Evolutionary conservation across 2,329 filamentous ascomycete species (phyloP), one percentile per base, ranked within the genome.

Genomic region (Stagonosporopsis rhizophila): DNA sequence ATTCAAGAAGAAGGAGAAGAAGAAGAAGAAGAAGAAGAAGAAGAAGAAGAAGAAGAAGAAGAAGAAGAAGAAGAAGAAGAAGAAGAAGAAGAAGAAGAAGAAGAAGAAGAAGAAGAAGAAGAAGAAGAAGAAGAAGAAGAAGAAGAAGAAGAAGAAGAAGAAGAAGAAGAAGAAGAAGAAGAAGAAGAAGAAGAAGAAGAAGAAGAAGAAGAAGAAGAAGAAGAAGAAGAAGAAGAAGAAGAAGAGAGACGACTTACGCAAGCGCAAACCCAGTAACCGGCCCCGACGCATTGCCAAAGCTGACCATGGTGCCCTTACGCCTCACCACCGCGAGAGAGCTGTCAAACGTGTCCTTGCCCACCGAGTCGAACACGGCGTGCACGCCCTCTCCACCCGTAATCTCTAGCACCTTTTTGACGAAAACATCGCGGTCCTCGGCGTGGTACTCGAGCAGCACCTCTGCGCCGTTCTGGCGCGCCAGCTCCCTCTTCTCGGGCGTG

Each of bases 311-410:
- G 5, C 92, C 93, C 80, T 96, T 96, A 61, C 87, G 76, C 64
- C 88, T 89, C 50, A 94, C 82, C 65, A 87, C 84, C 62, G 92
- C 86, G 61, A 96, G 74, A 68, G 88, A 89, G 19, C 85, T 82
- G 65, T 96, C 91, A 78, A 95, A 96, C 0, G 93, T 96, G 44
- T 83, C 83, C 79, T 91, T 91, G 12, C 92, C 93, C 2, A 96
- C 91, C 6, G 90, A 90, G 72, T 96, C 92, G 72, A 92, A 96
- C 25, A 96, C 89, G 9, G 88, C 91, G 61, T 86, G 84, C 2
- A 89, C 87, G 7, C 93, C 93, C 57, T 86, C 79, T 0, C 89
- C 89, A 2, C 81, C 84, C 0, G 92, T 96, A 44, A 91, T 86
- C 71, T 89, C 83, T 67, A 83, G 80, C 6, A 91, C 87, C 71